Conservation (phyloP, 306 rosid genomes). For the Clitoria ternatea region DNA sequence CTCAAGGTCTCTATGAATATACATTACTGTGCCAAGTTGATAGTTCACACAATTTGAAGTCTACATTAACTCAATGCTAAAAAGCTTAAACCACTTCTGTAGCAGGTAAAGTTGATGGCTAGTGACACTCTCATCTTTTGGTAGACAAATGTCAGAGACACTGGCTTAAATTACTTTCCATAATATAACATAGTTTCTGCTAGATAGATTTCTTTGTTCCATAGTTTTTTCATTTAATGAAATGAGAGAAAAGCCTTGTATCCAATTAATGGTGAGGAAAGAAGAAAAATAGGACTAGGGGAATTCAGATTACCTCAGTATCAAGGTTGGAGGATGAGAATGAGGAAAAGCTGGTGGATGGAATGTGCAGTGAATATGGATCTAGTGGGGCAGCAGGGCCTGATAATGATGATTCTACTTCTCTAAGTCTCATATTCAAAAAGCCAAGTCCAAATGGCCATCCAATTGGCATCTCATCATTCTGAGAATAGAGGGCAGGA, state of each 20-base stretch:
- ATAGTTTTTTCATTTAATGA: not conserved
- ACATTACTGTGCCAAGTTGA: not conserved
- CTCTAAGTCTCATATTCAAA: conserved; percentile 50
- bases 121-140: not conserved
- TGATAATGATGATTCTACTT: conserved; percentile 42
- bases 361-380: conserved; percentile 35
- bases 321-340: conserved; percentile 84
- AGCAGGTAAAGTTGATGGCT: not conserved
- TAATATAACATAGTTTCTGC: not conserved
- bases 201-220: not conserved
- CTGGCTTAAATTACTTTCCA: conserved; percentile 6
- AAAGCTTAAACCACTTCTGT: not conserved
- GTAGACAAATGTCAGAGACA: not conserved
- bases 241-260: not conserved
- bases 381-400: conserved; percentile 26
- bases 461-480: conserved; percentile 51
- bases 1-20: not conserved
- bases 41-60: conserved; percentile 12
- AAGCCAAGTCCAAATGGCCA: conserved; percentile 88
- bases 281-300: not conserved
- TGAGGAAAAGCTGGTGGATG: conserved; percentile 72
- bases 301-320: conserved; percentile 56
- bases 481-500: conserved; percentile 35
- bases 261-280: not conserved
- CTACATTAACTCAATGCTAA: conserved; percentile 16